phyloP scores from a whole-genome alignment of 768 basidiomycete species.

The Tulasnella sp. region DNA sequence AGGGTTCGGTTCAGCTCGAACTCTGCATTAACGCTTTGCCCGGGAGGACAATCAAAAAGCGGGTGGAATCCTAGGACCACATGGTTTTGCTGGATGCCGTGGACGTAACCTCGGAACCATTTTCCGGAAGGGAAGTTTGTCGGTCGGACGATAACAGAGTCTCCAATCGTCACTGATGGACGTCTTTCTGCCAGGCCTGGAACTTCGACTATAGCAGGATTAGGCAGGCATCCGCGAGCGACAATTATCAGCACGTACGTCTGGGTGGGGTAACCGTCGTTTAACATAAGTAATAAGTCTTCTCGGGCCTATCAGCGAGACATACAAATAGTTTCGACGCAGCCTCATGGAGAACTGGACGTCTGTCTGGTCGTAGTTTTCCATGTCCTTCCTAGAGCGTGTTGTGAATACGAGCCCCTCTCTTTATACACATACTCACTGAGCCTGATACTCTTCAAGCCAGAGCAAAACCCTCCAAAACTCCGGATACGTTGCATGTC shows the following conservation, averaged over 20 bases:
- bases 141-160: conserved; percentile 29
- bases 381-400: conserved; percentile 18
- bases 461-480: not conserved
- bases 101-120: conserved; percentile 36
- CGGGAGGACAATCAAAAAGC: conserved; percentile 29
- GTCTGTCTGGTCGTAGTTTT: conserved; percentile 26
- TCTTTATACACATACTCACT: not conserved
- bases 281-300: not conserved
- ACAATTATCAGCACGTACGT: not conserved
- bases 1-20: conserved; percentile 43
- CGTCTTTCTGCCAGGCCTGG: conserved; percentile 46
- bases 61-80: conserved; percentile 38
- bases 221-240: not conserved
- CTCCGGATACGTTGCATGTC: not conserved
- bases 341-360: conserved; percentile 3
- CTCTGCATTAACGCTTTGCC: conserved; percentile 37
- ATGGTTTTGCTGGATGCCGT: conserved; percentile 31
- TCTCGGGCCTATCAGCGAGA: not conserved
- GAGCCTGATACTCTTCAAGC: conserved; percentile 2
- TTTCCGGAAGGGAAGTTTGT: conserved; percentile 13
- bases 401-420: not conserved
- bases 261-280: not conserved
- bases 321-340: conserved; percentile 21
- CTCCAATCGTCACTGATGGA: conserved; percentile 46
- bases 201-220: conserved; percentile 33